These are phyloP conservation scores for Glebionis coronaria DNA, from an alignment of 129 eudicot species.

Conservation along the genomic window DNA sequence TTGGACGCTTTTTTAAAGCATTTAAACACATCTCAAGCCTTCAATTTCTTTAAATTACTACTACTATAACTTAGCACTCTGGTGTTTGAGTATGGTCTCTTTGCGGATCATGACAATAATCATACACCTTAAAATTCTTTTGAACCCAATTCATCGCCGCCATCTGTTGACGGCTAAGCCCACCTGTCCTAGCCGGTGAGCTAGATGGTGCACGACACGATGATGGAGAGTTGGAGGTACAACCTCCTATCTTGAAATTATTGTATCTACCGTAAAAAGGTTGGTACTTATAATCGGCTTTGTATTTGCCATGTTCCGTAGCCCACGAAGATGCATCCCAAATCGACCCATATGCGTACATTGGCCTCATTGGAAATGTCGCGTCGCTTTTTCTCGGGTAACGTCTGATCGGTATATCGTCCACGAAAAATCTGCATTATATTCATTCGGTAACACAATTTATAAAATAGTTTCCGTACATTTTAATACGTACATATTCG, in stretches of 20 bases:
- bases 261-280: constrained; percentile 68
- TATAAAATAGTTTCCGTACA: neutral
- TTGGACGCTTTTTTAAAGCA: constrained; percentile 10
- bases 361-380: constrained; percentile 72
- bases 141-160: constrained; percentile 62
- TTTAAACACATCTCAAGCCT: constrained; percentile 23
- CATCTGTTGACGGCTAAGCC: constrained; percentile 64
- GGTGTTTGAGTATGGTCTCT: constrained; percentile 80
- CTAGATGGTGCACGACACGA: constrained; percentile 54
- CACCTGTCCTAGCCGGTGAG: constrained; percentile 44
- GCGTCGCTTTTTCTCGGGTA: constrained; percentile 63
- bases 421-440: constrained; percentile 81
- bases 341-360: constrained; percentile 78
- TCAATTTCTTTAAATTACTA: constrained; percentile 2
- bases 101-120: constrained; percentile 66
- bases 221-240: constrained; percentile 32
- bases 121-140: constrained; percentile 54
- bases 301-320: constrained; percentile 76
- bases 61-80: constrained; percentile 45
- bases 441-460: constrained; percentile 8
- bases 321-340: constrained; percentile 99
- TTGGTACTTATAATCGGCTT: constrained; percentile 66
- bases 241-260: constrained; percentile 64
- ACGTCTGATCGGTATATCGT: constrained; percentile 83
- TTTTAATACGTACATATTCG: neutral